Conservation (phyloP, 179 eudicot species). For the Silene noctiflora region DNA sequence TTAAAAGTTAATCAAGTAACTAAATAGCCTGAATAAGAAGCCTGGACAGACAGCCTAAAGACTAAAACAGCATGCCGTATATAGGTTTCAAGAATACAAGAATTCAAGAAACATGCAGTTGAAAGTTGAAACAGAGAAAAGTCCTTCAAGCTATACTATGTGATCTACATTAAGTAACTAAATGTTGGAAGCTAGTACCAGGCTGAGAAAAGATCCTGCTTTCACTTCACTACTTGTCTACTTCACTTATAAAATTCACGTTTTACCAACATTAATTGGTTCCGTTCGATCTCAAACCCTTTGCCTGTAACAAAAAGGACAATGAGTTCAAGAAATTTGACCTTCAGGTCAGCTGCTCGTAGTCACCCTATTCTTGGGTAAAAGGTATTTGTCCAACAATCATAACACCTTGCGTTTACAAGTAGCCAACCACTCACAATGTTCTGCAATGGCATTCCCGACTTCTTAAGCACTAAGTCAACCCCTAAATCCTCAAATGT, state of each 20-base stretch:
- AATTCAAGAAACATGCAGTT: not conserved
- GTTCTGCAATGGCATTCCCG: not conserved
- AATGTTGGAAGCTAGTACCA: slow-evolving; percentile 3
- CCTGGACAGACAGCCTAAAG: not conserved
- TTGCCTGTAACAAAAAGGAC: not conserved
- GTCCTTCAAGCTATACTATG: not conserved
- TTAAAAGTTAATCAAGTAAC: slow-evolving; percentile 3
- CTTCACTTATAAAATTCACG: not conserved
- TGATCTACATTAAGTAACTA: not conserved
- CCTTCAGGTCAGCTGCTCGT: not conserved
- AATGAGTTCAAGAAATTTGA: not conserved
- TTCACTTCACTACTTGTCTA: not conserved
- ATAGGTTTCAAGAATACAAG: not conserved
- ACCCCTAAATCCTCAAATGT: not conserved
- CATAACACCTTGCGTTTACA: not conserved
- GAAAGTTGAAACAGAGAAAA: not conserved
- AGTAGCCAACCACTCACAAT: not conserved
- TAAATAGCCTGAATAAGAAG: not conserved
- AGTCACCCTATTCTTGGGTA: not conserved
- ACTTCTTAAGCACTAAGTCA: not conserved
- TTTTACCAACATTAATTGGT: not conserved
- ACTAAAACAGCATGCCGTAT: slow-evolving; percentile 8
- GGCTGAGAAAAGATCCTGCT: not conserved
- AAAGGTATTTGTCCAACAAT: not conserved
- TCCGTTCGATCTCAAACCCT: not conserved